Evolutionary conservation across 2,329 filamentous ascomycete species (phyloP).

Genomic region (Raffaelea albimanens): DNA sequence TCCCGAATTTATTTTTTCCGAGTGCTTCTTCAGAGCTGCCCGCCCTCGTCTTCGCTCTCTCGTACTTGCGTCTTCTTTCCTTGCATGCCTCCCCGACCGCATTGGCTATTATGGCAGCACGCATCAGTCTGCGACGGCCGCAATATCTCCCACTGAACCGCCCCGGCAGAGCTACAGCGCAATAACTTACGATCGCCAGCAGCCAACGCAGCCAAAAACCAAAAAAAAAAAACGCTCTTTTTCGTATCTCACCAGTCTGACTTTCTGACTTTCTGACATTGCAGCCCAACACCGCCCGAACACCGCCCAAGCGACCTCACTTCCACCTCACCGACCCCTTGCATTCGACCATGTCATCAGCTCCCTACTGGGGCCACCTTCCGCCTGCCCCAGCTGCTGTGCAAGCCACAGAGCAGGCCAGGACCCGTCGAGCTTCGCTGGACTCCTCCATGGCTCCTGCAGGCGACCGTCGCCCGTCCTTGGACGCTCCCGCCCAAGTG

Average conservation of each 20-base stretch:
- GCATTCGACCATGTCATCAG: slow-evolving; percentile 25
- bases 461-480: slow-evolving; percentile 21
- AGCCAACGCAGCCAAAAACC: no score
- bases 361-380: slow-evolving; percentile 51
- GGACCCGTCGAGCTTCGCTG: slow-evolving; percentile 28
- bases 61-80: neutral
- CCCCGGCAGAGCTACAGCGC: neutral
- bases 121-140: slow-evolving; percentile 1
- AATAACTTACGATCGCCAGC: neutral
- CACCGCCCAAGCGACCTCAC: slow-evolving; percentile 11
- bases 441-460: slow-evolving; percentile 15
- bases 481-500: slow-evolving; percentile 25
- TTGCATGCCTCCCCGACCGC: slow-evolving; percentile 17
- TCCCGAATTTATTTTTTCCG: slow-evolving; percentile 3
- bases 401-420: slow-evolving; percentile 18
- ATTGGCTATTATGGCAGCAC: slow-evolving; percentile 28
- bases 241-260: neutral
- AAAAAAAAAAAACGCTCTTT: neutral
- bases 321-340: neutral
- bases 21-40: neutral
- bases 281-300: slow-evolving; percentile 5
- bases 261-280: neutral
- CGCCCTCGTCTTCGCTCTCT: neutral
- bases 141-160: neutral
- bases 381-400: slow-evolving; percentile 34